Evolutionary conservation across 257 asterid genomes (phyloP), one percentile per base, ranked within the genome.

Genomic region (Euphrasia confusa): DNA sequence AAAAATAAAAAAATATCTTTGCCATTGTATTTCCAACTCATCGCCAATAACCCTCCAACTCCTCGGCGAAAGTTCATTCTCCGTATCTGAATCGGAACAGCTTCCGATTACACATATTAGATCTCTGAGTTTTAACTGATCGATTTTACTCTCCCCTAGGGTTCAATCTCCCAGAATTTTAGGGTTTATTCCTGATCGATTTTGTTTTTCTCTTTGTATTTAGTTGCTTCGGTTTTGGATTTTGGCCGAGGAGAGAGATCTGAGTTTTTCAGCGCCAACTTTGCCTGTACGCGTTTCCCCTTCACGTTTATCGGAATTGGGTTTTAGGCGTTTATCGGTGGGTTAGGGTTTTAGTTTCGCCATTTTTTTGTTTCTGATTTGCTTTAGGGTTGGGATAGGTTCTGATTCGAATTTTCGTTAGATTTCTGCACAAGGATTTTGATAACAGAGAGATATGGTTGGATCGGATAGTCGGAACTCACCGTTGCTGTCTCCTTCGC

Each of bases 401-500:
- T 48, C 45, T 30, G 15, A 27, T 39, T 42, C 1, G 79, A 64
- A 42, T 63, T 56, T 56, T 76, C 75, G 35, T 55, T 70, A 62
- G 72, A 57, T 50, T 67, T 76, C 59, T 66, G 66, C 14, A 13
- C 21, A 58, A 44, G 54, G 49, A 63, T 61, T 45, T 65, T 69
- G 68, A 8, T 28, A 4, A 13, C 4, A 44, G 67, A 48, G 64
- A 54, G 69, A 42, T 42, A 77, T 82, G 88, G 77, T 63, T 69
- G 88, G 71, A 57, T 77, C 85, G 62, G 74, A 78, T 64, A 52
- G 67, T 60, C 66, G 60, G 58, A 72, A 69, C 47, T 71, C 74
- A 2, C 54, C 85, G n/a, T 64, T 48, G n/a, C 61, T 54, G 27
- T 54, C 78, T 24, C 71, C 72, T 32, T 75, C 73, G 63, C 78